Percentiles rank a stretch among this genome's conserved stretches.
Conservation (phyloP, 495 filamentous ascomycete species). For the Talaromyces nanjingensis region DNA sequence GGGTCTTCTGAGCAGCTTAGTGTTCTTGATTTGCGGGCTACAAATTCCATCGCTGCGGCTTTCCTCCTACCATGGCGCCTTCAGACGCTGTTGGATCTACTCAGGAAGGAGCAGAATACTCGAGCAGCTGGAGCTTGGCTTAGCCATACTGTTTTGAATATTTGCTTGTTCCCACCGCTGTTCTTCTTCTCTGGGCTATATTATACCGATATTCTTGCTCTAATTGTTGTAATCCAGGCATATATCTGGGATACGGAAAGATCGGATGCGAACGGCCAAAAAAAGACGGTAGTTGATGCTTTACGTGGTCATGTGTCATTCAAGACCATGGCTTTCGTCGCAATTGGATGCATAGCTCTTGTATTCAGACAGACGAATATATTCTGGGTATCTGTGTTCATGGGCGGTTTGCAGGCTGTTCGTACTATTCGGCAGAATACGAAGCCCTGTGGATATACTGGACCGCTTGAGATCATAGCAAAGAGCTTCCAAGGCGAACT, state of each 20-base stretch:
- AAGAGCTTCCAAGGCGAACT: conserved; percentile 44
- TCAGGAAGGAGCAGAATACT: conserved; percentile 32
- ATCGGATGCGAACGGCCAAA: conserved; percentile 12
- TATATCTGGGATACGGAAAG: conserved; percentile 55
- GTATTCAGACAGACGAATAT: conserved; percentile 90
- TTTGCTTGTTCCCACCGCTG: conserved; percentile 78
- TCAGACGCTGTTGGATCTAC: conserved; percentile 30
- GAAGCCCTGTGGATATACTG: conserved; percentile 18
- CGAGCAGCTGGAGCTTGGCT: conserved; percentile 32
- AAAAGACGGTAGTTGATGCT: conserved; percentile 2
- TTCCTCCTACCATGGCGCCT: conserved; percentile 37
- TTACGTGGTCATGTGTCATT: conserved; percentile 11
- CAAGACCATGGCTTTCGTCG: conserved; percentile 34
- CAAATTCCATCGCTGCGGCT: conserved; percentile 30
- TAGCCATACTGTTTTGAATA: conserved; percentile 65
- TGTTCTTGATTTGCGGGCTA: conserved; percentile 31
- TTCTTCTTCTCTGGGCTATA: conserved; percentile 95
- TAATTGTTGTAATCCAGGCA: conserved; percentile 54
- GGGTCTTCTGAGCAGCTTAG: conserved; percentile 33
- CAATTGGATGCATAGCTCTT: conserved; percentile 54
- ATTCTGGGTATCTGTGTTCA: conserved; percentile 86
- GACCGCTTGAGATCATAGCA: conserved; percentile 21
- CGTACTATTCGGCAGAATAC: conserved; percentile 28
- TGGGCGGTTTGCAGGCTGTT: conserved; percentile 67
- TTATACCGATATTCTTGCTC: conserved; percentile 77